Base-by-base conservation (phyloP, 1,284 basidiomycete species). In the Marasmius fiardii region DNA sequence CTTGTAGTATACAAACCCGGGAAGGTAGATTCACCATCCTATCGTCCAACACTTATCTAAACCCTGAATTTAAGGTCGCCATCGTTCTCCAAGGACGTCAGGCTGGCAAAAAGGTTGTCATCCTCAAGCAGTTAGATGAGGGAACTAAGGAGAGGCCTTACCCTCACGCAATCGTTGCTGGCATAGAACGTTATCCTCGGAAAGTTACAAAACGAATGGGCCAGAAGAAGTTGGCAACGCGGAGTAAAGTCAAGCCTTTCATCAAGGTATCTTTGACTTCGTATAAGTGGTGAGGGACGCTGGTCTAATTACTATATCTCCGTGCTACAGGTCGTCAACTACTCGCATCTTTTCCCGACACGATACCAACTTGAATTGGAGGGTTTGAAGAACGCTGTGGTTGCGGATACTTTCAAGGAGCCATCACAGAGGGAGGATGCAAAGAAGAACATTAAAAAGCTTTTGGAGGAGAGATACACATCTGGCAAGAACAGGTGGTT, bases 131-230 rank as follows among this genome's bases (percentile, higher is more conserved):
- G 73, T 70, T 86, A 60, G 92, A 94, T 69, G 92, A 94, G 69
- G 92, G 92, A 43, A 90, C 86, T 62, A 92, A 93, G 75, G 92
- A 94, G 63, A 81, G 92, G 64, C 91, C 88, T 53, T 98, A 96
- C 80, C 92, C 95, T 64, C 93, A 98, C 73, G 95, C 95, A 67
- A 88, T 98, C 68, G 94, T 97, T 71, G 95, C 93, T 62, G 95
- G 95, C 65, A 83, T 98, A 72, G 95, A 98, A 80, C 85, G 93
- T 65, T 97, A 96, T 86, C 95, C 95, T 31, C 81, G 90, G 71
- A 97, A 97, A 80, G 94, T 97, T 61, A 96, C 93, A 66, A 90
- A 89, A 73, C 88, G 91, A 64, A 98, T 98, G 95, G 93, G 95
- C 65, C 86, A 92, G 73, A 98, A 96, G 85, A 93, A 92, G 76